phyloP scores from a whole-genome alignment of 1,139 yeast genomes.

The Pichia sp. region DNA sequence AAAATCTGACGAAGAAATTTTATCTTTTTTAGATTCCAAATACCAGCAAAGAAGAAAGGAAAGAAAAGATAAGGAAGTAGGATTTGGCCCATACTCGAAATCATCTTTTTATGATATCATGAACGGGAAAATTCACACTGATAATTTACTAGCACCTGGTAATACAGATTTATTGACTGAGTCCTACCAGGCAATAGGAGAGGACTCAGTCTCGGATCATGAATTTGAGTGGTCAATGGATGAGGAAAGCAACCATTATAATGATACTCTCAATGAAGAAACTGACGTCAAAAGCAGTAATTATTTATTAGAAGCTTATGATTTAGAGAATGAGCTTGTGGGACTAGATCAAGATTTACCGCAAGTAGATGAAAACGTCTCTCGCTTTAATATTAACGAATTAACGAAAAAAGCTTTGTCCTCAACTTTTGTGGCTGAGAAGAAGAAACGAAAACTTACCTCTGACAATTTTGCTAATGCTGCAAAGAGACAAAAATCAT shows the following conservation, averaged over 20 bases:
- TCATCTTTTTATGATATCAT: constrained; percentile 22
- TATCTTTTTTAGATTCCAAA: constrained; percentile 23
- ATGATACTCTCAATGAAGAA: background rate
- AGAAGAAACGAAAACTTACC: background rate
- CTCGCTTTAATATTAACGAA: background rate
- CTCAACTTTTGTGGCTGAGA: background rate
- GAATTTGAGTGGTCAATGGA: constrained; percentile 12
- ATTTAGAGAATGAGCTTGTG: too few relatives aligned
- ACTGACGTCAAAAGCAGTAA: too few relatives aligned
- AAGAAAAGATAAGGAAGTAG: constrained; percentile 26
- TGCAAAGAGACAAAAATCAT: background rate
- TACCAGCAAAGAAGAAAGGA: constrained; percentile 24
- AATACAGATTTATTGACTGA: background rate
- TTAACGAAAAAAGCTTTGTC: background rate
- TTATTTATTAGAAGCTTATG: background rate
- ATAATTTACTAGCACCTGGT: background rate
- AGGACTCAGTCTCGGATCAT: constrained; percentile 4
- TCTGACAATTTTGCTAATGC: background rate
- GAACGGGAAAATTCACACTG: constrained; percentile 18
- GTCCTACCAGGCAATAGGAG: background rate
- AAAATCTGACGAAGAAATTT: constrained; percentile 25
- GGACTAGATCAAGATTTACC: too few relatives aligned
- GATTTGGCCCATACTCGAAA: constrained; percentile 28
- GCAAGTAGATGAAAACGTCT: background rate
- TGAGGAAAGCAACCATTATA: constrained; percentile 4